Percentiles rank a stretch among this genome's conserved stretches.
phyloP scores from a whole-genome alignment of 345 rosid genomes.

The Hibiscus trionum region DNA sequence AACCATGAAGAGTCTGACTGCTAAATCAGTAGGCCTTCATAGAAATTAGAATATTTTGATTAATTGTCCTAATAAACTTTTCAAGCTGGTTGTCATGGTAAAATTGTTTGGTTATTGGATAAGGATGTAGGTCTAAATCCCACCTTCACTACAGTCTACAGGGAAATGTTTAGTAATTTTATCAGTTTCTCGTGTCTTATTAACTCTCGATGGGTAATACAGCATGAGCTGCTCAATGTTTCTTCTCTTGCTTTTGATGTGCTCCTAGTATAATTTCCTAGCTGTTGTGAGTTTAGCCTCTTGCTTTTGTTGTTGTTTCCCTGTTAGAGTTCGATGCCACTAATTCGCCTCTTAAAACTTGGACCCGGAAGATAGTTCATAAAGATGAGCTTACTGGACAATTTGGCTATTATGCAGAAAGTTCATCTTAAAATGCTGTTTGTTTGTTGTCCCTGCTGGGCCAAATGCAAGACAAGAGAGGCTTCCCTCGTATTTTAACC shows the following conservation, averaged over 20 bases:
- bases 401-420: background rate
- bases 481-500: too few relatives aligned
- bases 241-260: background rate
- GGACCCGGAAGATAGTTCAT: too few relatives aligned
- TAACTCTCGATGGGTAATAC: background rate
- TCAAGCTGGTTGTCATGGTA: background rate
- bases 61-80: background rate
- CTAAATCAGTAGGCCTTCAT: background rate
- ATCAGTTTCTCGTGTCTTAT: too few relatives aligned
- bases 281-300: background rate
- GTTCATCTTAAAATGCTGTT: too few relatives aligned
- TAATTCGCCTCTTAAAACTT: background rate
- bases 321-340: background rate
- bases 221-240: background rate
- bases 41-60: too few relatives aligned
- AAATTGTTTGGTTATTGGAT: background rate
- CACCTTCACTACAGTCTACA: background rate
- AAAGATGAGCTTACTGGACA: background rate
- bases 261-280: slow-evolving; percentile 13
- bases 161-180: background rate
- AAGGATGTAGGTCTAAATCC: background rate
- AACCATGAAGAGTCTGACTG: too few relatives aligned
- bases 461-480: background rate
- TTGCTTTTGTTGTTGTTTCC: background rate
- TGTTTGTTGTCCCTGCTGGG: too few relatives aligned